Evolutionary conservation across 2,329 filamentous ascomycete genomes (phyloP).

Genomic region (Saccharata proteae): DNA sequence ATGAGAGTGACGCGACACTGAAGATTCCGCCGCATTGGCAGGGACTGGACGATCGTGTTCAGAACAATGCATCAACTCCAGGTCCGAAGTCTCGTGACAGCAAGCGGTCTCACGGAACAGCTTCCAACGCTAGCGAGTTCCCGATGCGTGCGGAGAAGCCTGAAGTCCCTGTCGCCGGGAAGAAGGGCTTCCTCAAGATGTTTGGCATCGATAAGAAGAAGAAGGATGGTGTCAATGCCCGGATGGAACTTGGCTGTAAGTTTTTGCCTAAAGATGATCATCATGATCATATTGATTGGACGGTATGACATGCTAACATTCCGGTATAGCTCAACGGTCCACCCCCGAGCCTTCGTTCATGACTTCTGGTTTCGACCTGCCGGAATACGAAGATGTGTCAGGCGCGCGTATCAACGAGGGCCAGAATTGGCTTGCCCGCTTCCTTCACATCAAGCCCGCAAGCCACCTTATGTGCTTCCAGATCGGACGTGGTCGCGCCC

Average conservation of each 20-base stretch:
- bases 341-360: constrained; percentile 17
- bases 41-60: constrained; percentile 23
- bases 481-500: constrained; percentile 57
- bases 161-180: constrained; percentile 21
- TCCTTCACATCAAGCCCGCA: constrained; percentile 82
- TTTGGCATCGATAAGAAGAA: constrained; percentile 39
- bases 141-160: constrained; percentile 26
- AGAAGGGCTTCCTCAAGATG: constrained; percentile 38
- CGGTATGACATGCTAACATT: constrained; percentile 12
- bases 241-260: constrained; percentile 27
- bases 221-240: no score
- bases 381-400: constrained; percentile 36
- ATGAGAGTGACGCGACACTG: constrained; percentile 17
- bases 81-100: no score
- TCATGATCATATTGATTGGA: constrained; percentile 8
- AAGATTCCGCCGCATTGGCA: constrained; percentile 20
- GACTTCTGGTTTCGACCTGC: constrained; percentile 20
- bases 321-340: constrained; percentile 14
- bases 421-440: constrained; percentile 78
- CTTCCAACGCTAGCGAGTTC: constrained; percentile 26
- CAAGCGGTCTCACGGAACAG: constrained; percentile 13
- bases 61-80: constrained; percentile 12
- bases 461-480: constrained; percentile 63
- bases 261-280: constrained; percentile 12
- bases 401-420: constrained; percentile 19